A percentile compares a stretch with the other conserved stretches of the same genome.
These are phyloP conservation scores for Effrenium voratum DNA, from an alignment of 73 alveolate species.

Conservation along the genomic window DNA sequence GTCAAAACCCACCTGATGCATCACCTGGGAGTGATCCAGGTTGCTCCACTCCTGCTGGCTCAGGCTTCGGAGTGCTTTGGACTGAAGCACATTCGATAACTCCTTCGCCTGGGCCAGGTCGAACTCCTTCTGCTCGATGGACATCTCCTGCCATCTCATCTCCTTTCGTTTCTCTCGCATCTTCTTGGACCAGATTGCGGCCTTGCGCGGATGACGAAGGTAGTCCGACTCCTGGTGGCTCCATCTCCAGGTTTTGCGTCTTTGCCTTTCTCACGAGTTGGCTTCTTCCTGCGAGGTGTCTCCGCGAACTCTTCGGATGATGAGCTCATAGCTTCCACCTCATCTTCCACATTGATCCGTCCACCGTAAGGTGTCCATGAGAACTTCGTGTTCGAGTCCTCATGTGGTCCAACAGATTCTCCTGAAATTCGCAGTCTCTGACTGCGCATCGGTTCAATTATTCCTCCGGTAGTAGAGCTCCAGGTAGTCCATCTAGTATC, in stretches of 20 bases:
- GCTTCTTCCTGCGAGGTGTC: not conserved
- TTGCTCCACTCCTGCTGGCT: not conserved
- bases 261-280: not conserved
- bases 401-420: not conserved
- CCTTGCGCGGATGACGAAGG: not conserved
- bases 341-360: not conserved
- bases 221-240: no score
- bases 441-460: not conserved
- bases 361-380: not conserved
- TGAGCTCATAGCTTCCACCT: no score
- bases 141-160: not conserved
- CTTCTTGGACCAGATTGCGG: not conserved
- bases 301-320: not conserved
- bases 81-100: not conserved
- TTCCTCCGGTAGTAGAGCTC: no score
- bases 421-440: not conserved
- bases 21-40: not conserved
- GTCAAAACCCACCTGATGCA: slow-evolving; percentile 42
- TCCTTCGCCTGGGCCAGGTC: slow-evolving; percentile 30
- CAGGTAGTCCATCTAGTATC: not conserved
- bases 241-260: not conserved
- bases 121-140: slow-evolving; percentile 21
- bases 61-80: slow-evolving; percentile 3
- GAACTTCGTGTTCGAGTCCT: not conserved
- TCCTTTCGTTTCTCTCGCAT: slow-evolving; percentile 1